Evolutionary conservation across 139 green algal species (phyloP), one percentile per base, ranked within the genome.

Genomic region (Eudorina sp.): DNA sequence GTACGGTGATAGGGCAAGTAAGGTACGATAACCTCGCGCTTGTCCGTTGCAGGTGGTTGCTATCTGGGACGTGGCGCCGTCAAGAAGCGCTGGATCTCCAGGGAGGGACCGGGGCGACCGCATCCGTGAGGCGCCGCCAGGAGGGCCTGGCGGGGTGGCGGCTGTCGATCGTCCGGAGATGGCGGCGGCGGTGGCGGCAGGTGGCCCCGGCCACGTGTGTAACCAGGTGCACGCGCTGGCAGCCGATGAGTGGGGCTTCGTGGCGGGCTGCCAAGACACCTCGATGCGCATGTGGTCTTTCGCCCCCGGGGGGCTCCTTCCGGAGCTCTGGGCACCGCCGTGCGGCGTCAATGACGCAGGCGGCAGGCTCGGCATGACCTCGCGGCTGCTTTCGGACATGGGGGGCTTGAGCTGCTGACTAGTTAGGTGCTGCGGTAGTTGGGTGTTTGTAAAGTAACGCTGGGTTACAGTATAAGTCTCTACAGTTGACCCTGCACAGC

Each of bases 141-240:
- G 34, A 2, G 60, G 9, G 3, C 25, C 60, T 38, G 60, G 14
- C 60, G 7, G 23, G 3, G 25, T 70, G 13, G 60, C 36, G 8
- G 60, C 60, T n/a, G 60, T n/a, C 25, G 60, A 14, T 34, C 1
- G 60, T 31, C 25, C 25, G 23, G 60, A n/a, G 19, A 25, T 38
- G 29, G 23, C 36, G 60, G 9, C 25, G 16, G 51, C 51, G 51
- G 51, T 16, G 51, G 13, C 13, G 51, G 16, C n/a, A n/a, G n/a
- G n/a, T n/a, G n/a, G n/a, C n/a, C 36, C n/a, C 66, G 40, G 69
- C 31, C 74, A 66, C n/a, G 41, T 64, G 16, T 25, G 13, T 19
- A 62, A 48, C 46, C 74, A 82, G 45, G 74, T 64, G 74, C 46
- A 82, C 43, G 74, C 74, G n/a, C 74, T 82, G 16, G 74, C 74